Evolutionary conservation across 1,284 basidiomycete genomes (phyloP), one percentile per base, ranked within the genome.

Genomic region (Trichosporon inkin): DNA sequence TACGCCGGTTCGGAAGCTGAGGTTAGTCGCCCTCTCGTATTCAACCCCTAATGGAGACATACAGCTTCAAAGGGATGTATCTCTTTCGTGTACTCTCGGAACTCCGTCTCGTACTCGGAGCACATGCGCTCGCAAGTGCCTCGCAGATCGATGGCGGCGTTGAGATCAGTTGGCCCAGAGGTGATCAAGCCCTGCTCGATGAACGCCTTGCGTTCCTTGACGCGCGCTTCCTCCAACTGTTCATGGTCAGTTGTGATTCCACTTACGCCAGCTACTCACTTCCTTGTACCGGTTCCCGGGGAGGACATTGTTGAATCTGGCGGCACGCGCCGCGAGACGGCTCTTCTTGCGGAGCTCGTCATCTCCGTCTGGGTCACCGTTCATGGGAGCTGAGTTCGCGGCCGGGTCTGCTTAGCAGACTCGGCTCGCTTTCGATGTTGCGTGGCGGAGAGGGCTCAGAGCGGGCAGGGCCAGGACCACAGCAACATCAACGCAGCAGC

Each of bases 121-220:
- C 95, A 98, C 92, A 98, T 97, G 64, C 90, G 88, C 78, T 83
- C 80, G 72, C 95, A 98, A 1, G 90, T 94, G 17, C 95, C 95
- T 13, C 89, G 84, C 70, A 98, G 87, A 34, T 88, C 88, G 57
- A 93, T 89, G 2, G 95, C 93, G 62, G 93, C 88, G 62, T 89
- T 88, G 7, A 97, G 82, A 22, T 88, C 83, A 65, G 88, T 89
- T 4, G 88, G 74, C 0, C 91, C 92, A 67, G 92, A 90, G 60
- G 90, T 89, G 82, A 96, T 92, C 68, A 89, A 85, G 5, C 92
- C 92, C 34, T 88, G 84, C 2, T 85, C 82, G 61, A 95, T 91
- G n/a, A 88, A 90, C 38, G 76, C 82, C 67, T 86, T 86, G 52
- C 89, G 83, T 71, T 95, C 89, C 10, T 79, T 77, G 64, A 89